Evolutionary conservation across 352 stramenopile genomes (phyloP).

Genomic region (Phytopythium sindhum): DNA sequence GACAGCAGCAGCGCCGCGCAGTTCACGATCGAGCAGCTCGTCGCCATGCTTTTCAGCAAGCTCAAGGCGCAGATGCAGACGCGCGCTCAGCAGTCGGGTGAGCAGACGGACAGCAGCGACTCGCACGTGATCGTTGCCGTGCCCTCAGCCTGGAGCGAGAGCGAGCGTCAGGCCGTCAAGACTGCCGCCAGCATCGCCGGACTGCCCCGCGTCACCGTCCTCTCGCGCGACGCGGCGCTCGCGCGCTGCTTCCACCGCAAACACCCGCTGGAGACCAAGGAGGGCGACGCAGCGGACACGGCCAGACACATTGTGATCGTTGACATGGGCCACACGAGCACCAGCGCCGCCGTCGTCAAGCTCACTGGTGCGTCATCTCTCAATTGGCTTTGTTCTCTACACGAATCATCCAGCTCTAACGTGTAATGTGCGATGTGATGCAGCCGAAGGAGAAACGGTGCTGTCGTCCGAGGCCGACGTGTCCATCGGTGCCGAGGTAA

Average conservation of each 20-base stretch:
- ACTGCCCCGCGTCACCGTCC: conserved; percentile 43
- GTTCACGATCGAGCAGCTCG: conserved; percentile 74
- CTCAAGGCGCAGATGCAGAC: conserved; percentile 64
- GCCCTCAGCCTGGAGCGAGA: conserved; percentile 52
- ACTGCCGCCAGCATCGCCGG: conserved; percentile 60
- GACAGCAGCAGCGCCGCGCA: conserved; percentile 7
- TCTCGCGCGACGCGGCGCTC: conserved; percentile 52
- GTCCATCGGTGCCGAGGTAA: conserved; percentile 53
- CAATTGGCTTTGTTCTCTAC: background rate
- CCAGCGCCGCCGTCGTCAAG: conserved; percentile 66
- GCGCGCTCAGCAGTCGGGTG: conserved; percentile 30
- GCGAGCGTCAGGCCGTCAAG: conserved; percentile 44
- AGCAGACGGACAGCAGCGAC: conserved; percentile 18
- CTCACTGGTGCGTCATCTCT: conserved; percentile 35
- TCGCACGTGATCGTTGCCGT: conserved; percentile 62
- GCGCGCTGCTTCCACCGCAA: conserved; percentile 82
- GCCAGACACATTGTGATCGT: conserved; percentile 75
- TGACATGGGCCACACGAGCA: conserved; percentile 85
- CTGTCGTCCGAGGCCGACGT: conserved; percentile 54
- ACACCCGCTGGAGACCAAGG: conserved; percentile 50
- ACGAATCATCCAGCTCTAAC: background rate
- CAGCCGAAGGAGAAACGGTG: conserved; percentile 47
- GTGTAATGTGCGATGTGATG: background rate
- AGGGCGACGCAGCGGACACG: conserved; percentile 22
- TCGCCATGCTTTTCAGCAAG: conserved; percentile 78